phyloP scores from a whole-genome alignment of 176 grass and related monocot species.

The Aegilops sharonensis region DNA sequence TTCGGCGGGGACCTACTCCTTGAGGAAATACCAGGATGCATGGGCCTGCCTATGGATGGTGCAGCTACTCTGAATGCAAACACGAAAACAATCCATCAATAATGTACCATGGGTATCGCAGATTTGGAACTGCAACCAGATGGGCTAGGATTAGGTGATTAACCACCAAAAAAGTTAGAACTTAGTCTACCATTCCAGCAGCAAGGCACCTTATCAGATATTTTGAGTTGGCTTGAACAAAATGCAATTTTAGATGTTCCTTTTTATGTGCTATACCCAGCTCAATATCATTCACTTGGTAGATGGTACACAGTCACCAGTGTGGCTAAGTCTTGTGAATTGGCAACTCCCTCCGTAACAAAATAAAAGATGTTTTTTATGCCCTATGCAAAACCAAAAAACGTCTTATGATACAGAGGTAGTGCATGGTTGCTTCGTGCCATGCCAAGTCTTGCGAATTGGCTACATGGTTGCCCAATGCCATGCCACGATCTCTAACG shows the following conservation, averaged over 20 bases:
- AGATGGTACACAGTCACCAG: background rate
- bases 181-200: background rate
- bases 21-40: constrained; percentile 29
- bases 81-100: constrained; percentile 1
- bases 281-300: background rate
- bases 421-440: too few species aligned
- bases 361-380: too few species aligned
- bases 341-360: background rate
- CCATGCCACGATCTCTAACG: background rate
- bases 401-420: too few species aligned
- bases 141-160: background rate
- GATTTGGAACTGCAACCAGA: constrained; percentile 17
- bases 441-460: background rate
- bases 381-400: too few species aligned
- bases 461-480: constrained; percentile 9
- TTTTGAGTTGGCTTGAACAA: constrained; percentile 3
- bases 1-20: constrained; percentile 33
- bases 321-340: background rate
- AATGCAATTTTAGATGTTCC: background rate
- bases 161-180: background rate
- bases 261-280: background rate
- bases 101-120: background rate
- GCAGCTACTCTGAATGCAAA: constrained; percentile 30
- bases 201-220: background rate
- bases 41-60: constrained; percentile 12